Evolutionary conservation across 1,284 basidiomycete species (phyloP).

Genomic region (Ustilago xerochloae): DNA sequence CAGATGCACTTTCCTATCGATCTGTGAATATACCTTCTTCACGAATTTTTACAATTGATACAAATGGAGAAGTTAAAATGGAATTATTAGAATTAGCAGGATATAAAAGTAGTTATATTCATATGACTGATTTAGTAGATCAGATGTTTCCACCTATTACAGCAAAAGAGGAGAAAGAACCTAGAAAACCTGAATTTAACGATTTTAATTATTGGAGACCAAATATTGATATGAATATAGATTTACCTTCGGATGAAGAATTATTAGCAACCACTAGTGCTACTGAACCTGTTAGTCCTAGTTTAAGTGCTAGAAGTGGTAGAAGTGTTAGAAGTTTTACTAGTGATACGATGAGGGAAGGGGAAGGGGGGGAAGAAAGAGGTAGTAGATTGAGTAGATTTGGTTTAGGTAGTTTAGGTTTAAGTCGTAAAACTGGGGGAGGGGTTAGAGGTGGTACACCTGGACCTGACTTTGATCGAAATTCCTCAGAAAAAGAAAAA

Average conservation of each 20-base stretch:
- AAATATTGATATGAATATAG: slow-evolving; percentile 73
- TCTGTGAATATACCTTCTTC: slow-evolving; percentile 94
- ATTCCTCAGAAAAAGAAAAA: not conserved
- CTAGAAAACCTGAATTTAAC: slow-evolving; percentile 84
- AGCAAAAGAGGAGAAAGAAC: slow-evolving; percentile 75
- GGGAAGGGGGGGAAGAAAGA: slow-evolving; percentile 13
- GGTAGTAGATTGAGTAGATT: slow-evolving; percentile 45
- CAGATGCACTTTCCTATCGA: slow-evolving; percentile 95
- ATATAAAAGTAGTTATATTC: slow-evolving; percentile 96
- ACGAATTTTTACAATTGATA: slow-evolving; percentile 97
- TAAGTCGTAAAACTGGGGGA: slow-evolving; percentile 18
- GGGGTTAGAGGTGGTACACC: not conserved
- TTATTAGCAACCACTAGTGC: slow-evolving; percentile 77
- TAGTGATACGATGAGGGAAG: slow-evolving; percentile 23
- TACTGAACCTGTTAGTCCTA: slow-evolving; percentile 83
- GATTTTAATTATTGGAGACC: slow-evolving; percentile 98
- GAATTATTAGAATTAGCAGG: slow-evolving; percentile 94
- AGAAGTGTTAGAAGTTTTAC: slow-evolving; percentile 38
- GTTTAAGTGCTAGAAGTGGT: slow-evolving; percentile 89
- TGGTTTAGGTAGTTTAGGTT: slow-evolving; percentile 52
- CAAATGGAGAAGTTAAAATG: slow-evolving; percentile 94
- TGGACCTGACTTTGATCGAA: not conserved
- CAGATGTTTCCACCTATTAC: slow-evolving; percentile 97
- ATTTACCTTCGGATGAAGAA: slow-evolving; percentile 77
- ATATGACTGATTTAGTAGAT: slow-evolving; percentile 98